A percentile compares a stretch with the other conserved stretches of the same genome.
Evolutionary conservation across 1,284 basidiomycete species (phyloP).

Genomic region (Ustilago hordei): DNA sequence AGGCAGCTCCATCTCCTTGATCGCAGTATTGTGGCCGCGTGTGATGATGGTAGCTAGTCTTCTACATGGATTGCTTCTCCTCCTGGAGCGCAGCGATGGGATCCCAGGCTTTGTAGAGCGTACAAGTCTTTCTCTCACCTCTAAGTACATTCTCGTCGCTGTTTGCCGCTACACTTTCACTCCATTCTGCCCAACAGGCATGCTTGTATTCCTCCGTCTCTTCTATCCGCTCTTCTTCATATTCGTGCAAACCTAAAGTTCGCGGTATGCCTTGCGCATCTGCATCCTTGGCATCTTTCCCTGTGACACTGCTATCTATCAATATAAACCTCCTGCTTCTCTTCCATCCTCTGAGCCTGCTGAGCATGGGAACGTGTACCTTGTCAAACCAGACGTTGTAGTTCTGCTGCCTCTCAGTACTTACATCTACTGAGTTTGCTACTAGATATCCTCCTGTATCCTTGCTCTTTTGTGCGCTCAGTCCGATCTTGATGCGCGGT

Average conservation of each 20-base stretch:
- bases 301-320: constrained; percentile 50
- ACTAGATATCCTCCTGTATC: constrained; percentile 41
- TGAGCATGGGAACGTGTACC: constrained; percentile 52
- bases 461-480: constrained; percentile 17
- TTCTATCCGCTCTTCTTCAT: constrained; percentile 23
- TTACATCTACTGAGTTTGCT: constrained; percentile 49
- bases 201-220: constrained; percentile 39
- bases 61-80: neutral
- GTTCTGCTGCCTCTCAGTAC: constrained; percentile 9
- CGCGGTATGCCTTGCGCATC: constrained; percentile 33
- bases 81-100: constrained; percentile 36
- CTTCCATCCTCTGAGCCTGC: constrained; percentile 57
- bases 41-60: no score
- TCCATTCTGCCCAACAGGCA: constrained; percentile 45
- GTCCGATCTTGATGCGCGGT: constrained; percentile 3
- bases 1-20: no score
- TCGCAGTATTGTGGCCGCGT: no score
- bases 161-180: constrained; percentile 31
- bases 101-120: constrained; percentile 58
- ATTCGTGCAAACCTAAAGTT: constrained; percentile 52
- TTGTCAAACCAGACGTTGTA: constrained; percentile 58
- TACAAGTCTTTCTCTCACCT: constrained; percentile 54
- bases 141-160: constrained; percentile 21
- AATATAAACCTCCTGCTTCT: constrained; percentile 57
- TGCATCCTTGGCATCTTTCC: constrained; percentile 20